These are phyloP conservation scores for Boletus subparvulus DNA, from an alignment of 768 basidiomycete species.

Conservation along the genomic window DNA sequence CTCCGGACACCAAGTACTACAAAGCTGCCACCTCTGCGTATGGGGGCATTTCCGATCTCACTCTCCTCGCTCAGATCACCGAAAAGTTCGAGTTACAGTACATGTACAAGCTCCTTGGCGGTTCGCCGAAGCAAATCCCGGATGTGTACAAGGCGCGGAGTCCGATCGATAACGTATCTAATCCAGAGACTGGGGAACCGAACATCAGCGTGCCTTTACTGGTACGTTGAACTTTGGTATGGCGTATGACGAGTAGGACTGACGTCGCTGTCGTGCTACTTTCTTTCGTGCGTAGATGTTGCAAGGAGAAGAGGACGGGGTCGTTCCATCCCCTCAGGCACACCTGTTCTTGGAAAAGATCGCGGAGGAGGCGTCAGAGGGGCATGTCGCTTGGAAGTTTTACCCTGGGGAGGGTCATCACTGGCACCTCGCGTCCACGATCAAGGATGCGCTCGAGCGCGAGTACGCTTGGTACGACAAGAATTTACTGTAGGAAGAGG, in stretches of 20 bases:
- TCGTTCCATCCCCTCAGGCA: constrained; percentile 51
- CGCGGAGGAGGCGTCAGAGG: neutral
- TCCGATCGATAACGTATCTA: constrained; percentile 36
- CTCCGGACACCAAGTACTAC: neutral
- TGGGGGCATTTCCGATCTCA: neutral
- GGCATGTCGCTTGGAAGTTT: constrained; percentile 31
- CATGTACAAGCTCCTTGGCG: constrained; percentile 36
- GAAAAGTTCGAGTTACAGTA: constrained; percentile 70
- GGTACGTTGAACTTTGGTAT: constrained; percentile 36
- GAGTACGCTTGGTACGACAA: no score
- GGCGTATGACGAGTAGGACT: neutral
- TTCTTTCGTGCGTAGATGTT: constrained; percentile 43
- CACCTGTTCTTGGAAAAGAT: constrained; percentile 19
- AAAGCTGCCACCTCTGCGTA: neutral
- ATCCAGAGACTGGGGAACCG: constrained; percentile 11
- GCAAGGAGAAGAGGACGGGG: constrained; percentile 57
- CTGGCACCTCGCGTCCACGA: constrained; percentile 19
- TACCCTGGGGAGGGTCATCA: constrained; percentile 44
- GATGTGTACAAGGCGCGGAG: no score
- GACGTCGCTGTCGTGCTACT: neutral
- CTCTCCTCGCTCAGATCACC: constrained; percentile 30
- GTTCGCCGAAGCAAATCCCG: constrained; percentile 19
- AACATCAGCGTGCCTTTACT: constrained; percentile 57
- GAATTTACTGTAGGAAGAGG: no score
- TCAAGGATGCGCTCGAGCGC: no score